Percentiles rank a stretch among this genome's conserved stretches.
These are phyloP conservation scores for Dactylonectria macrodidyma DNA, from an alignment of 2,329 filamentous ascomycete species.

Conservation along the genomic window DNA sequence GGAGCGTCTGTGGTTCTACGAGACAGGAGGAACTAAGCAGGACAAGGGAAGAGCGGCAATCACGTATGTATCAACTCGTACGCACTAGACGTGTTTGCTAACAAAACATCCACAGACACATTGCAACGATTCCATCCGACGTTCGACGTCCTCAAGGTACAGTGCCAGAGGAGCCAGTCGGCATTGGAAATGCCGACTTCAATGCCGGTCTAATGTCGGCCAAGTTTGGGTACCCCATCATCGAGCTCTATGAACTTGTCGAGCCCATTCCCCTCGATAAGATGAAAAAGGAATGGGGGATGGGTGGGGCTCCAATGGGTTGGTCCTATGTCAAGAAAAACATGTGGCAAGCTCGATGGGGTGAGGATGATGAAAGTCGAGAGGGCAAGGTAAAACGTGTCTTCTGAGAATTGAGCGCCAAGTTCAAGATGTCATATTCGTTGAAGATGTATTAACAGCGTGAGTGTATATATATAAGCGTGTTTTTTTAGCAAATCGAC, in stretches of 20 bases:
- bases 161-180: conserved; percentile 41
- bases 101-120: conserved; percentile 21
- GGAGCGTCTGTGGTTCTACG: conserved; percentile 47
- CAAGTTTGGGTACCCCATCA: conserved; percentile 47
- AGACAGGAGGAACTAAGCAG: conserved; percentile 27
- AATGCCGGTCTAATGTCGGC: conserved; percentile 47
- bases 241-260: conserved; percentile 44
- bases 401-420: conserved; percentile 9
- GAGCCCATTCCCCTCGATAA: conserved; percentile 41
- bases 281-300: conserved; percentile 44
- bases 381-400: conserved; percentile 12
- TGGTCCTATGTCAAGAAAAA: conserved; percentile 41
- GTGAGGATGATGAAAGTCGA: conserved; percentile 24
- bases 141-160: conserved; percentile 33
- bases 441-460: too few species aligned
- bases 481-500: too few species aligned
- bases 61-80: conserved; percentile 37
- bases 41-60: conserved; percentile 39
- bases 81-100: neutral
- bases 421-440: too few species aligned
- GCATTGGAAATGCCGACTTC: conserved; percentile 50
- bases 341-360: conserved; percentile 47
- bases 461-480: too few species aligned
- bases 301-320: conserved; percentile 47
- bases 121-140: conserved; percentile 29